Evolutionary conservation across 1,284 basidiomycete species (phyloP).

Genomic region (Tylopilus sp.): DNA sequence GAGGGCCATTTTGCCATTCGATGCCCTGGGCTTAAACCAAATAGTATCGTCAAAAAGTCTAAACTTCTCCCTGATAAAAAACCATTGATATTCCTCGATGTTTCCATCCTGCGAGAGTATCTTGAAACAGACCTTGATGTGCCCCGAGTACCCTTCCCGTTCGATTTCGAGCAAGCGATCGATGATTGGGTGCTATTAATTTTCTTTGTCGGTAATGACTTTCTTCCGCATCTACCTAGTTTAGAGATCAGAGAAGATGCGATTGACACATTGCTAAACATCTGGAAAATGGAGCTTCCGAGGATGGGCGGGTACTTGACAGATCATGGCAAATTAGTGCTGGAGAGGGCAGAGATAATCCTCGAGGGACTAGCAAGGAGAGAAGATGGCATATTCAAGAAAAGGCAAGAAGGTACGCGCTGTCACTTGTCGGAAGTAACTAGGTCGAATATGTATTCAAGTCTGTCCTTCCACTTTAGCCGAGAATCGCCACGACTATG

Average conservation of each 20-base stretch:
- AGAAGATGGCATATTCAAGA: slow-evolving; percentile 97
- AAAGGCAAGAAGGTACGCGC: slow-evolving; percentile 88
- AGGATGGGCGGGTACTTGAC: slow-evolving; percentile 98
- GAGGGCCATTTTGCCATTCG: slow-evolving; percentile 95
- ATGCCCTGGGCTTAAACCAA: slow-evolving; percentile 84
- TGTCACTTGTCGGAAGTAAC: slow-evolving; percentile 14
- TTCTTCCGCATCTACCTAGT: slow-evolving; percentile 97
- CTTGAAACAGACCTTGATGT: slow-evolving; percentile 95
- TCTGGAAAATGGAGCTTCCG: slow-evolving; percentile 94
- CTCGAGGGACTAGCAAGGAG: slow-evolving; percentile 92
- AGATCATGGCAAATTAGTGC: slow-evolving; percentile 92
- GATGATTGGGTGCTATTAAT: slow-evolving; percentile 99
- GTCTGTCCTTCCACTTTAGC: slow-evolving; percentile 56
- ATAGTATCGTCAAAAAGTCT: slow-evolving; percentile 74
- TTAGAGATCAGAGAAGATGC: slow-evolving; percentile 99
- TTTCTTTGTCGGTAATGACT: slow-evolving; percentile 99
- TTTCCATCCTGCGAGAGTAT: slow-evolving; percentile 95
- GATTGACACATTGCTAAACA: slow-evolving; percentile 95
- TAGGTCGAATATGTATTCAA: slow-evolving; percentile 8
- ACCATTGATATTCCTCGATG: slow-evolving; percentile 99
- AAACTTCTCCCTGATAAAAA: slow-evolving; percentile 84
- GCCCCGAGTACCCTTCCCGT: slow-evolving; percentile 84
- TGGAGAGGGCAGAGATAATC: slow-evolving; percentile 92
- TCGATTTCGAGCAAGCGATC: slow-evolving; percentile 96
- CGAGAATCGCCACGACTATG: slow-evolving; percentile 94